phyloP scores from a whole-genome alignment of 192 early-diverging fungal genomes.

The Coemansia sp. region DNA sequence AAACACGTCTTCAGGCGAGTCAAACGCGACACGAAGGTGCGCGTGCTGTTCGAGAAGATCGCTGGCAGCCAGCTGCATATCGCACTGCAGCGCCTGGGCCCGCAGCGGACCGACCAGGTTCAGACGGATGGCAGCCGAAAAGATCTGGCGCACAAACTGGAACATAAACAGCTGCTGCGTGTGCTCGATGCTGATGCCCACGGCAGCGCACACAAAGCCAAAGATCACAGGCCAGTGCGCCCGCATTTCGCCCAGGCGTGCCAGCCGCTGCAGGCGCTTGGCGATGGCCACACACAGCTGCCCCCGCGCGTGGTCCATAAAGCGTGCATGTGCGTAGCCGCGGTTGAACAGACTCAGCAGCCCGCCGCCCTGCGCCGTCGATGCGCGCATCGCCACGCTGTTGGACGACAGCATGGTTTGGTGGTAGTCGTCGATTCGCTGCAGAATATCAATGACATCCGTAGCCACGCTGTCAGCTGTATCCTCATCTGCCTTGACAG shows the following conservation, averaged over 20 bases:
- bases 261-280: conserved; percentile 52
- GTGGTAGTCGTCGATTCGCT: conserved; percentile 28
- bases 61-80: conserved; percentile 57
- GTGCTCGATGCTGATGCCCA: conserved; percentile 54
- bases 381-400: conserved; percentile 46
- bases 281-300: conserved; percentile 21
- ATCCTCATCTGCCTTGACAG: conserved; percentile 16
- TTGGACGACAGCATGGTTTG: conserved; percentile 46
- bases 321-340: conserved; percentile 35
- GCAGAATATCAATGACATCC: conserved; percentile 7
- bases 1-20: conserved; percentile 34
- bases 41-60: conserved; percentile 57
- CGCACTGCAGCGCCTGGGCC: conserved; percentile 73
- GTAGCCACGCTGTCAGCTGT: conserved; percentile 15
- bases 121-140: conserved; percentile 85
- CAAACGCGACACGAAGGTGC: conserved; percentile 32
- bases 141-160: conserved; percentile 79
- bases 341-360: conserved; percentile 51
- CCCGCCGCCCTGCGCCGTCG: conserved; percentile 50
- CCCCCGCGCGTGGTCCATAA: conserved; percentile 33
- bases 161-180: conserved; percentile 78
- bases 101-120: conserved; percentile 89
- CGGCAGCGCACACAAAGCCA: conserved; percentile 63
- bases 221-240: conserved; percentile 85
- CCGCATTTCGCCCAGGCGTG: conserved; percentile 44